Base-by-base conservation (phyloP, 768 basidiomycete genomes). In the Fomitopsis pulvina region DNA sequence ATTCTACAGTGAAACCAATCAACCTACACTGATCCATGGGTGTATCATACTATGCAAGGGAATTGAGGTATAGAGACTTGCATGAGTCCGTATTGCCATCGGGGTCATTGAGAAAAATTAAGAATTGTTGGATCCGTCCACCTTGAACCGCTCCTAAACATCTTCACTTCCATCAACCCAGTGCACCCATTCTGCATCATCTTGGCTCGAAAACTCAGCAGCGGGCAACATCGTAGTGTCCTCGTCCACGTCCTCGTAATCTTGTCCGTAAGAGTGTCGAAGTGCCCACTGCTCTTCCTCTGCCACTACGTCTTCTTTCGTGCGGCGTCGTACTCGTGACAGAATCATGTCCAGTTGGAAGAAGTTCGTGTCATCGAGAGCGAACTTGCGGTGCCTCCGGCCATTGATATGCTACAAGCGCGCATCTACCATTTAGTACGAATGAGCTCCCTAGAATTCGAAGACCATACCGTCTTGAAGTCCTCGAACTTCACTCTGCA, bases 401-500 rank as follows among this genome's bases (percentile, higher is more conserved):
- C 81, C 73, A 42, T 67, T 66, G 47, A 87, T 73, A 61, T 96
- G 93, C 92, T 96, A 57, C 41, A 47, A 40, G 32, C 20, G 54
- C n/a, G 41, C 42, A 5, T 12, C 29, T 14, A 30, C 29, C 29
- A 14, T 30, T 52, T 26, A 34, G 40, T 38, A 45, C 25, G 50
- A 48, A 37, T 46, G 24, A 20, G 41, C 51, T 1, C 40, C 29
- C 47, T 18, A 53, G 48, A 44, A 51, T 27, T 29, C 48, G 50
- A 8, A 18, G 39, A 49, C 4, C 6, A 37, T 58, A 96, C 95
- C 57, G 71, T 67, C 53, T 79, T 78, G 59, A 98, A 95, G 66
- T 95, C 86, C 0, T 86, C 83, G 61, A 94, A 99, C 66, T 92
- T 92, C 49, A 76, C 61, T 32, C 95, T 79, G 66, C 96, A 99